These are phyloP conservation scores for Fusarium napiforme DNA, from an alignment of 2,329 filamentous ascomycete genomes.

Conservation along the genomic window DNA sequence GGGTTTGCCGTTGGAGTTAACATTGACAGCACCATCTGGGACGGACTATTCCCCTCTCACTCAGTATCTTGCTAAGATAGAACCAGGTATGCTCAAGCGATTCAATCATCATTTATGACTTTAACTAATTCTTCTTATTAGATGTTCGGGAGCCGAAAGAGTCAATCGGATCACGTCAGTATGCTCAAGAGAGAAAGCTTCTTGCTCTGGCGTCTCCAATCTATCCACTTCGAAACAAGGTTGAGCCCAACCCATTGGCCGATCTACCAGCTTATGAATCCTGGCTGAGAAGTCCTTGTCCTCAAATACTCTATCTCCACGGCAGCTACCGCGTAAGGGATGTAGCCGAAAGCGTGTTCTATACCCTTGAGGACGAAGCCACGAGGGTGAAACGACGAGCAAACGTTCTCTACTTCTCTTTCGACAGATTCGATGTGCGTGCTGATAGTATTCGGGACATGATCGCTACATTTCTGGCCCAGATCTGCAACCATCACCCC, in stretches of 20 bases:
- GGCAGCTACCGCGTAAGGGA: neutral
- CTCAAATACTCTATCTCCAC: slow-evolving; percentile 5
- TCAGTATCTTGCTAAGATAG: neutral
- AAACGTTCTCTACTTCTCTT: slow-evolving; percentile 5
- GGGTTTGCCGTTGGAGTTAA: neutral
- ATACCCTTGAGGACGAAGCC: neutral
- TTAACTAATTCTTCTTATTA: neutral
- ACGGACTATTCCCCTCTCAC: neutral
- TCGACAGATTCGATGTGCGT: slow-evolving; percentile 1
- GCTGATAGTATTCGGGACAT: slow-evolving; percentile 9
- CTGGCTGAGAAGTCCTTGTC: neutral
- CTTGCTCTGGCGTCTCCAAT: neutral
- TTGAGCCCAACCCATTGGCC: neutral
- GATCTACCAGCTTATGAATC: neutral
- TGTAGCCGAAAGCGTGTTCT: neutral
- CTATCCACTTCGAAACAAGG: neutral
- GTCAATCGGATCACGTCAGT: rapidly evolving
- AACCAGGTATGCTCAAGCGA: neutral
- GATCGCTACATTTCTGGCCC: neutral
- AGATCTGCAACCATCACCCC: neutral
- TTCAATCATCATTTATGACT: rapidly evolving
- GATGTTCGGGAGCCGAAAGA: neutral
- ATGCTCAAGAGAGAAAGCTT: neutral
- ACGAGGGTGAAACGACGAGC: rapidly evolving
- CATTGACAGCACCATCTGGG: neutral